These are phyloP conservation scores for Periconia sp. DNA, from an alignment of 2,329 filamentous ascomycete genomes.

Conservation along the genomic window DNA sequence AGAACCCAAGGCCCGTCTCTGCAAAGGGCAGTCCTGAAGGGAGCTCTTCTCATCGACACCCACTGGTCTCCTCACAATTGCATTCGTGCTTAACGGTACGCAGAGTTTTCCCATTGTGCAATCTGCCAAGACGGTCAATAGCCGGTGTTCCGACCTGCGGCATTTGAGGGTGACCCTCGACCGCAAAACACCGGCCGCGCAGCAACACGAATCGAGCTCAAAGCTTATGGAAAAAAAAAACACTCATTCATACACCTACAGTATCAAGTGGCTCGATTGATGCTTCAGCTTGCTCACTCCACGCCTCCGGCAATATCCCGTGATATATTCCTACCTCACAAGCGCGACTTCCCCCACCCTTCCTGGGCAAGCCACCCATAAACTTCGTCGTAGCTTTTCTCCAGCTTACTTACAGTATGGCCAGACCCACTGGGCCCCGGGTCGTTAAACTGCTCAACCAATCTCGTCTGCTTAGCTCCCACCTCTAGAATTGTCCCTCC, in stretches of 20 bases:
- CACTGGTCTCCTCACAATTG: no score
- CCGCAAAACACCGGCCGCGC: no score
- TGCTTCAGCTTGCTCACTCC: conserved; percentile 1
- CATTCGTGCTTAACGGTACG: no score
- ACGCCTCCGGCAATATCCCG: neutral
- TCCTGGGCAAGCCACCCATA: conserved; percentile 54
- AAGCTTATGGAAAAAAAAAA: no score
- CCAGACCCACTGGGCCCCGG: conserved; percentile 59
- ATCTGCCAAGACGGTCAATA: no score
- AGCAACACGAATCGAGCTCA: no score
- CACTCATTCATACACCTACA: conserved; percentile 2
- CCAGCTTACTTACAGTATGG: conserved; percentile 52
- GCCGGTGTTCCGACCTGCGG: no score
- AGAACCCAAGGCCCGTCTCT: no score
- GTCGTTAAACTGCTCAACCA: conserved; percentile 59
- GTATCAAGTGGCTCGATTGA: neutral
- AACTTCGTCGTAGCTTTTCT: conserved; percentile 55
- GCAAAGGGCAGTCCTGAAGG: no score
- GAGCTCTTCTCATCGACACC: no score
- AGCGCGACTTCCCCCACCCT: conserved; percentile 54
- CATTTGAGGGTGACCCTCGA: no score
- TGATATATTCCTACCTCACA: conserved; percentile 1
- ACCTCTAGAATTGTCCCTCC: conserved; percentile 62
- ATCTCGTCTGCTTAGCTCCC: conserved; percentile 56
- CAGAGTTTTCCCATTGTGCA: no score